Evolutionary conservation across 2,329 filamentous ascomycete species (phyloP), one percentile per base, ranked within the genome.

Genomic region (Fusarium sambucinum): DNA sequence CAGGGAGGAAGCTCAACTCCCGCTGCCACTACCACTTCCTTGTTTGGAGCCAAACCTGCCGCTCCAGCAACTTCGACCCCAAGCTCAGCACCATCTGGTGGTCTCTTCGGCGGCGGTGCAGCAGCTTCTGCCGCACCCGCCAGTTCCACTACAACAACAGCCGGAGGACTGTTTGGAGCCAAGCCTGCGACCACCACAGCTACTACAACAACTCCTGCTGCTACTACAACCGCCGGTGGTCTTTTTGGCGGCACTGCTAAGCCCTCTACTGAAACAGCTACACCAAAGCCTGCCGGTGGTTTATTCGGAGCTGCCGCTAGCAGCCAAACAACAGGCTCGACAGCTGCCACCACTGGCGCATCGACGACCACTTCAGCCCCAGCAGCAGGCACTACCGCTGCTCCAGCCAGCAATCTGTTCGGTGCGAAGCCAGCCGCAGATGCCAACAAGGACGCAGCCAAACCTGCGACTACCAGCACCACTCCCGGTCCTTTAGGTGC

Each of bases 401-500:
- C 79, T 32, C 64, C 79, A n/a, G 61, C 78, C 23, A 71, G 70
- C 41, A 70, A 72, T 41, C 52, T 81, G 27, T 79, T 80, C 32
- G 78, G 77, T 14, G 73, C 74, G 25, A 80, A 80, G 59, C 60
- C 77, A 17, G 58, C 78, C 11, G 69, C 76, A 38, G 76, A 77
- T 13, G 62, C 69, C 21, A 68, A 67, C 27, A 73, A 73, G 47
- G 77, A 78, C 48, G 71, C 72, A 4, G 50, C 74, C 3, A 79
- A 79, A 67, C 66, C 75, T 19, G 61, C 70, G 25, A 56, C 75
- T 17, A 73, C 77, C 42, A 77, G 62, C 37, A 72, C 74, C 21
- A 74, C 76, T 13, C 69, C 80, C 25, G 83, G 77, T 45, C 69
- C 76, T 29, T 81, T 95, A 48, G 89, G 88, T 19, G 88, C 90